phyloP scores from a whole-genome alignment of 164 flowering plant species.

The Warburgia ugandensis region DNA sequence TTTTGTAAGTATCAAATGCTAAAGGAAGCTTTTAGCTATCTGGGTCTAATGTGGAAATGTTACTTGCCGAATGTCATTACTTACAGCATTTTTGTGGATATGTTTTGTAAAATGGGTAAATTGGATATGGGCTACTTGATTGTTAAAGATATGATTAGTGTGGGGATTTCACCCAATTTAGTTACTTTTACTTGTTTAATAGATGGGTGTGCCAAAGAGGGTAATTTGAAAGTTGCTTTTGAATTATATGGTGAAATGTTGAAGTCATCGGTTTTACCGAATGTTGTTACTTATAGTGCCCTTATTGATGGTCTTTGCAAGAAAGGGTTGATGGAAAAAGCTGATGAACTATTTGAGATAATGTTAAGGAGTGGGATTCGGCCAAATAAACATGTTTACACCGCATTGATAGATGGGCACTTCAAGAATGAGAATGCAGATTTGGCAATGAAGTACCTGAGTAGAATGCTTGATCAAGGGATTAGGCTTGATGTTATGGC shows the following conservation, averaged over 20 bases:
- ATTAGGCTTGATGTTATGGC: slow-evolving; percentile 26
- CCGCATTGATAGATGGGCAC: slow-evolving; percentile 31
- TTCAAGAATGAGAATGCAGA: slow-evolving; percentile 26
- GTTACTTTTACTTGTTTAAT: slow-evolving; percentile 34
- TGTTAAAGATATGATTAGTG: slow-evolving; percentile 17
- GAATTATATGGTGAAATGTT: slow-evolving; percentile 23
- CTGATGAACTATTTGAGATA: slow-evolving; percentile 16
- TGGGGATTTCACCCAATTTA: slow-evolving; percentile 26
- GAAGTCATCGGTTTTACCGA: slow-evolving; percentile 11
- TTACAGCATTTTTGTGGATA: slow-evolving; percentile 26
- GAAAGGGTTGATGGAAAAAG: slow-evolving; percentile 22
- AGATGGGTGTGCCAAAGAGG: slow-evolving; percentile 33
- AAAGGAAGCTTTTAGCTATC: slow-evolving; percentile 25
- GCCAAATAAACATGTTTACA: slow-evolving; percentile 27
- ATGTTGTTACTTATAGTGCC: slow-evolving; percentile 26
- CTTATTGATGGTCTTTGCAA: slow-evolving; percentile 33
- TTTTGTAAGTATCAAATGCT: slow-evolving; percentile 24
- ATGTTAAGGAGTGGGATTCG: slow-evolving; percentile 20
- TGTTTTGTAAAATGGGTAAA: slow-evolving; percentile 25
- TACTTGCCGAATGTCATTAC: slow-evolving; percentile 29
- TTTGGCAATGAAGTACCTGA: slow-evolving; percentile 20
- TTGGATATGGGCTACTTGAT: slow-evolving; percentile 18
- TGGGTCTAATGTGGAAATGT: slow-evolving; percentile 36
- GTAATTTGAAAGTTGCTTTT: slow-evolving; percentile 28
- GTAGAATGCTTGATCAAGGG: slow-evolving; percentile 16